phyloP scores from a whole-genome alignment of 169 alveolate species.

The Plasmodium gonderi region DNA sequence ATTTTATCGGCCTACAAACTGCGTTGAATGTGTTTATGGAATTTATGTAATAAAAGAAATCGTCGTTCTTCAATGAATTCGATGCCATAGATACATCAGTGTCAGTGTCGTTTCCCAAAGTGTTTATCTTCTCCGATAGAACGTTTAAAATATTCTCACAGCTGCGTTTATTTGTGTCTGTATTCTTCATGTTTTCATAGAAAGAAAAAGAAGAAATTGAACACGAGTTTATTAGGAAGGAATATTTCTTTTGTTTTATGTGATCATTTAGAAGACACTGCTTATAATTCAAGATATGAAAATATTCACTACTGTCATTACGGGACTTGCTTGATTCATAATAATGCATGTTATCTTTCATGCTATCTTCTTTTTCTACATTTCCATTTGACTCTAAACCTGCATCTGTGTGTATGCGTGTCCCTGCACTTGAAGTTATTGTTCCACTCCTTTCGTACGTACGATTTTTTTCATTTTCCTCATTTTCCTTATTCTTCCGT shows the following conservation, averaged over 20 bases:
- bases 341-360: background rate
- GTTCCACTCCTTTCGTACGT: background rate
- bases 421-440: background rate
- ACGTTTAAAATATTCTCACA: constrained; percentile 44
- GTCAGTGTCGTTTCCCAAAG: constrained; percentile 25
- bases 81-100: constrained; percentile 67
- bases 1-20: constrained; percentile 57
- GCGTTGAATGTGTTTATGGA: constrained; percentile 29
- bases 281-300: constrained; percentile 32
- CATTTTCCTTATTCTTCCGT: constrained; percentile 17
- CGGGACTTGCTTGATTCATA: background rate
- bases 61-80: constrained; percentile 29
- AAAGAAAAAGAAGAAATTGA: constrained; percentile 28
- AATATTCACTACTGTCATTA: constrained; percentile 13
- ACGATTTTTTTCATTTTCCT: background rate
- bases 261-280: background rate
- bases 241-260: background rate
- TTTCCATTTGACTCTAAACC: background rate
- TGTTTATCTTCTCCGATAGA: constrained; percentile 28
- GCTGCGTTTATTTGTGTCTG: constrained; percentile 30
- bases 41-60: constrained; percentile 43
- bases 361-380: background rate
- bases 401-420: background rate
- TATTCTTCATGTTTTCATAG: constrained; percentile 74
- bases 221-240: constrained; percentile 43